Evolutionary conservation across 352 stramenopile species (phyloP).

Genomic region (Phytophthora colocasiae): DNA sequence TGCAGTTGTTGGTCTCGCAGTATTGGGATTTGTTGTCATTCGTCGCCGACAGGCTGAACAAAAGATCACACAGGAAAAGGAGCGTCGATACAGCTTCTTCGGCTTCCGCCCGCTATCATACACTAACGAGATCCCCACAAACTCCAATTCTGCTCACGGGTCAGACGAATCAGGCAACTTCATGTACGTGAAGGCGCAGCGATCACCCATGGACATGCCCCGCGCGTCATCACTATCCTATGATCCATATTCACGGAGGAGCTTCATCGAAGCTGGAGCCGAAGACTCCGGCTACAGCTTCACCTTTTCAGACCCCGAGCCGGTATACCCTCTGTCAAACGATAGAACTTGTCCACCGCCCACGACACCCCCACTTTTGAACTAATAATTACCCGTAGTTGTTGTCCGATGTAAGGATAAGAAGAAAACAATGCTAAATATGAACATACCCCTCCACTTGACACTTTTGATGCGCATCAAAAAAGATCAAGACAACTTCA

Average conservation of each 20-base stretch:
- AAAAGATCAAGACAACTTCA: conserved; percentile 11
- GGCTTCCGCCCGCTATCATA: conserved; percentile 50
- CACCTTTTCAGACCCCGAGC: conserved; percentile 38
- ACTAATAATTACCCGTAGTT: conserved; percentile 2
- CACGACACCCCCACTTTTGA: conserved; percentile 27
- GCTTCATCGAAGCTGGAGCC: conserved; percentile 39
- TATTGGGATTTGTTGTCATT: conserved; percentile 35
- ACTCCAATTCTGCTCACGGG: conserved; percentile 39
- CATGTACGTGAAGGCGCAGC: conserved; percentile 59
- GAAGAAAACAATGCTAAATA: conserved; percentile 16
- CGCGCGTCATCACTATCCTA: conserved; percentile 61
- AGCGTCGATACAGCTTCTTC: conserved; percentile 39
- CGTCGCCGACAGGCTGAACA: conserved; percentile 24
- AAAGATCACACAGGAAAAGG: conserved; percentile 29
- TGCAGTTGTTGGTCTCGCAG: conserved; percentile 35
- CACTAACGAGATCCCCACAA: conserved; percentile 48
- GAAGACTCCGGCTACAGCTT: conserved; percentile 53
- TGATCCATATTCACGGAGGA: conserved; percentile 52
- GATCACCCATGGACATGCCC: conserved; percentile 42
- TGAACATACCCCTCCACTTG: conserved; percentile 1
- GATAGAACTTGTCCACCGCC: conserved; percentile 24
- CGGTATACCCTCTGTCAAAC: conserved; percentile 11
- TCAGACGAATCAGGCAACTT: conserved; percentile 59
- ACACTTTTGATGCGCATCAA: no score
- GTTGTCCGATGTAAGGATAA: conserved; percentile 16